Evolutionary conservation across 805 yeast genomes (phyloP), one percentile per base, ranked within the genome.

Genomic region (Saturnispora halmiae): DNA sequence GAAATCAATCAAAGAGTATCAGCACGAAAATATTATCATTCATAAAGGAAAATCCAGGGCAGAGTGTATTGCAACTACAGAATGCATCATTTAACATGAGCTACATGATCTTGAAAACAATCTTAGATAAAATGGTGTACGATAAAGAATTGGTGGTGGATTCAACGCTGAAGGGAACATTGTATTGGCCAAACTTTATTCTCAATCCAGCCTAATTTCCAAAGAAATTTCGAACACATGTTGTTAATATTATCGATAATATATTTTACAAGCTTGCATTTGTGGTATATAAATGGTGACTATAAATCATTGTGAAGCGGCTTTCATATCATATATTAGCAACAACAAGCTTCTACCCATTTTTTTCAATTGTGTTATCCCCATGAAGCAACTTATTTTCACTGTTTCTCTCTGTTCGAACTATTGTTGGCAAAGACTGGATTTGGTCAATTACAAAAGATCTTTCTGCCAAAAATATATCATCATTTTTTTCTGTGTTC

Each of bases 371-470:
- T 13, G 21, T 21, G 13, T 22, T 14, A 8, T n/a, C 30, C 4
- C 6, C 28, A 5, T n/a, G 4, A 9, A 26, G 13, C 10, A 38
- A 42, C 9, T 43, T 36, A 13, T 18, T 38, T 19, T 46, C 49
- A 10, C 16, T 25, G 2, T 10, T 16, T 20, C 41, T 43, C 9
- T 43, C 43, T 4, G 50, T 31, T 5, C 50, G 32, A 1, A 56
- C 46, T n/a, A 79, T 67, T 54, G 77, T 79, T 6, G 92, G 94
- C 44, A 83, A 61, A 38, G 73, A 71, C 46, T 76, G 77, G 39
- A 90, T 82, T 48, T 83, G 84, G 44, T 73, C 75, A 34, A 85
- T 67, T 25, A 92, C 78, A 58, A 81, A 92, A 41, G 77, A 82
- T 52, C 82, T 78, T 59, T 92, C 98, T 42, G 81, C 90, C 29